These are phyloP conservation scores for Lactuca saligna DNA, from an alignment of 129 eudicot species.

Conservation along the genomic window DNA sequence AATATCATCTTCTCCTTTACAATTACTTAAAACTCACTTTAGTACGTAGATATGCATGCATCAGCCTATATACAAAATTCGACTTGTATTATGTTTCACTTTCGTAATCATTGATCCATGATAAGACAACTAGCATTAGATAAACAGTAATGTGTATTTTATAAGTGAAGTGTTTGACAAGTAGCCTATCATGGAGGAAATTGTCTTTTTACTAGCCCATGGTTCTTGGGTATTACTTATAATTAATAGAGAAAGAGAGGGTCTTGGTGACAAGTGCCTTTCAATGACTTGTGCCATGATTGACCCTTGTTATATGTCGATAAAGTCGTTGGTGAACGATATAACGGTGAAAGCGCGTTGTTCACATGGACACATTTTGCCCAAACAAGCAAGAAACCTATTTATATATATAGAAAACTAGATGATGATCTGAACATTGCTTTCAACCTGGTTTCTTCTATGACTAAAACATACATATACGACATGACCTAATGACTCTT, in stretches of 20 bases:
- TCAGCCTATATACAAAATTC: neutral
- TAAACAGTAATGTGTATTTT: slow-evolving; percentile 18
- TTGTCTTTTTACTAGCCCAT: slow-evolving; percentile 16
- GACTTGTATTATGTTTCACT: slow-evolving; percentile 9
- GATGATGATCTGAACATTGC: slow-evolving; percentile 17
- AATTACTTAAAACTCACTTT: slow-evolving; percentile 7
- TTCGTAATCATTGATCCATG: slow-evolving; percentile 21
- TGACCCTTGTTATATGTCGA: slow-evolving; percentile 21
- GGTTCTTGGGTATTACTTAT: slow-evolving; percentile 18
- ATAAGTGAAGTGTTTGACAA: slow-evolving; percentile 44
- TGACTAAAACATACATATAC: slow-evolving; percentile 24
- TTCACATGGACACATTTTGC: slow-evolving; percentile 21
- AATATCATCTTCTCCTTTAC: slow-evolving; percentile 2
- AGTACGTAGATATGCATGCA: neutral
- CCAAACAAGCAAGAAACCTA: slow-evolving; percentile 30
- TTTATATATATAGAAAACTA: slow-evolving; percentile 13
- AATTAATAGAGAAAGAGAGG: neutral
- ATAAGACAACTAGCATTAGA: slow-evolving; percentile 21
- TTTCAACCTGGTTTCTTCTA: slow-evolving; percentile 31
- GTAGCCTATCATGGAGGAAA: slow-evolving; percentile 26
- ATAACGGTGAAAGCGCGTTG: slow-evolving; percentile 13
- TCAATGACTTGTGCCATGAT: slow-evolving; percentile 28
- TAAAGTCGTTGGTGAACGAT: slow-evolving; percentile 39
- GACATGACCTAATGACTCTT: slow-evolving; percentile 9
- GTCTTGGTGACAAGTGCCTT: slow-evolving; percentile 29